phyloP scores from a whole-genome alignment of 768 basidiomycete species.

The Suillus placidus region DNA sequence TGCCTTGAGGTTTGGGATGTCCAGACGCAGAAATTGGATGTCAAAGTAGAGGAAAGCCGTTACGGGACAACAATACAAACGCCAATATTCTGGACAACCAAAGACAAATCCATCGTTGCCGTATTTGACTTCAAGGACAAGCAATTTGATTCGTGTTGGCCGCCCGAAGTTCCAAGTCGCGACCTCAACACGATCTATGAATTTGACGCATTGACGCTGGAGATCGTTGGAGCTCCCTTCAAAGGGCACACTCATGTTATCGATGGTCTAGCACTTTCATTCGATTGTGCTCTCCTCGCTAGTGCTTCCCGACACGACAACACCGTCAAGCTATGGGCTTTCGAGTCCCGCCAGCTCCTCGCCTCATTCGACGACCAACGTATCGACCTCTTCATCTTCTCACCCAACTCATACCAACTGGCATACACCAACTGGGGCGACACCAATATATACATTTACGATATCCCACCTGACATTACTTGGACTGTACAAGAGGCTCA shows the following conservation, averaged over 20 bases:
- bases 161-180: no score
- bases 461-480: not conserved
- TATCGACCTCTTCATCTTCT: not conserved
- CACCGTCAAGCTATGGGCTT: not conserved
- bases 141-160: no score
- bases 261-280: not conserved
- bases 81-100: not conserved
- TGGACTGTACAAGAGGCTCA: not conserved
- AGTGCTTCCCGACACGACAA: not conserved
- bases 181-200: not conserved
- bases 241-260: not conserved
- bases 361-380: not conserved
- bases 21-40: not conserved
- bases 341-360: slow-evolving; percentile 1
- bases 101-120: not conserved
- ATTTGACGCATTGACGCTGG: not conserved
- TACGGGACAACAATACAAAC: accelerated
- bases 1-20: slow-evolving; percentile 1
- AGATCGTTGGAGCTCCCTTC: not conserved
- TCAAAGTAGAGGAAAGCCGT: not conserved
- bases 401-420: not conserved
- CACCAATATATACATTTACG: not conserved
- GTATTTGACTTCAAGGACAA: not conserved
- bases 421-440: not conserved
- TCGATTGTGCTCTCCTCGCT: not conserved